phyloP scores from a whole-genome alignment of 2,329 filamentous ascomycete genomes.

The Aspergillus hortae region DNA sequence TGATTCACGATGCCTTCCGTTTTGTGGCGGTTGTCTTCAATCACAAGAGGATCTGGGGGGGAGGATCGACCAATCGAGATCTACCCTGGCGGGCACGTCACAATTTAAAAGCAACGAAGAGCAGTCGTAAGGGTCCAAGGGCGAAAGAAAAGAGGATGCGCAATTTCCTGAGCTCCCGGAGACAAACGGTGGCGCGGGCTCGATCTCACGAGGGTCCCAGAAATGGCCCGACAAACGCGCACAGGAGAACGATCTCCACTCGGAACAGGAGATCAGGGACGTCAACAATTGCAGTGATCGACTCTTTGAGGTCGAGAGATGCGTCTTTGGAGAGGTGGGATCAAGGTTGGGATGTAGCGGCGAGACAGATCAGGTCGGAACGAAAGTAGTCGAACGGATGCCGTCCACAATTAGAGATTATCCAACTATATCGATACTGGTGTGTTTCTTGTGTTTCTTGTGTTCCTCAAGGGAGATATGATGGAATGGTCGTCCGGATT shows the following conservation, averaged over 20 bases:
- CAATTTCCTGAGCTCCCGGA: background rate
- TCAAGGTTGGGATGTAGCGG: constrained; percentile 4
- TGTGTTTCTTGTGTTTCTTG: too few species aligned
- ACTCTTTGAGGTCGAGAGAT: background rate
- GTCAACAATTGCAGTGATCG: background rate
- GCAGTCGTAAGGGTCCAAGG: too few species aligned
- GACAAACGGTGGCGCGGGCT: constrained; percentile 1
- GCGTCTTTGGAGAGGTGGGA: background rate
- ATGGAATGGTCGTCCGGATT: constrained; percentile 8
- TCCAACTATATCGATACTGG: background rate
- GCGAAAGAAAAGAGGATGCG: too few species aligned
- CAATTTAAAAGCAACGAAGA: too few species aligned
- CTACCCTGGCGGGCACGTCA: background rate
- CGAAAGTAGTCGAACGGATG: constrained; percentile 18
- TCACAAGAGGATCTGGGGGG: background rate
- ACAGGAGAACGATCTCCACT: background rate
- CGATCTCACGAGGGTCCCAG: background rate
- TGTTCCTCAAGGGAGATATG: too few species aligned
- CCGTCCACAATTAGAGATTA: constrained; percentile 17
- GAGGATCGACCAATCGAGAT: background rate
- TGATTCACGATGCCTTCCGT: constrained; percentile 19
- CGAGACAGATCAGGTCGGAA: constrained; percentile 10
- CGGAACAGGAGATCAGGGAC: background rate
- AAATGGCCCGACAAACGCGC: background rate
- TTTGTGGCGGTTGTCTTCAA: background rate